Percentiles rank a stretch among this genome's conserved stretches.
Conservation (phyloP, 2,329 filamentous ascomycete genomes). For the Fusarium paranaense region DNA sequence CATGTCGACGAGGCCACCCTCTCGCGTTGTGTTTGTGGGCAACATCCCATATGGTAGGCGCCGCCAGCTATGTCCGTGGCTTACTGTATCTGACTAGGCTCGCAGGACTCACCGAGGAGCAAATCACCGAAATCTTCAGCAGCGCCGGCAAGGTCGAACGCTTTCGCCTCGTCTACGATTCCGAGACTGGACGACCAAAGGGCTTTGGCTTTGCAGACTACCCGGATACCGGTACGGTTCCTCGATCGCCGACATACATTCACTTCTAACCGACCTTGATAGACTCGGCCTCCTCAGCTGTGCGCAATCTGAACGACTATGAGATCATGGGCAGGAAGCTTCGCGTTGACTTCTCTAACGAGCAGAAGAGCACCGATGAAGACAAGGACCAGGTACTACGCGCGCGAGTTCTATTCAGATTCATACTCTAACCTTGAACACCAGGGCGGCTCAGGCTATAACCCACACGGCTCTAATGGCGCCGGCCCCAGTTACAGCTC, state of each 20-base stretch:
- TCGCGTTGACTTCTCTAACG: constrained; percentile 95
- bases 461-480: constrained; percentile 49
- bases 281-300: constrained; percentile 89
- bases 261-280: constrained; percentile 25
- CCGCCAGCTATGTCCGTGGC: neutral
- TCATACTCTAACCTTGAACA: neutral
- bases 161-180: constrained; percentile 94
- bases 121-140: constrained; percentile 93
- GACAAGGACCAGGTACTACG: constrained; percentile 41
- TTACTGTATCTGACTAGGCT: constrained; percentile 32
- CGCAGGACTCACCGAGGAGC: constrained; percentile 93
- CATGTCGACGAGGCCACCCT: constrained; percentile 81
- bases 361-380: constrained; percentile 80
- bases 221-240: constrained; percentile 79
- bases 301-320: constrained; percentile 94
- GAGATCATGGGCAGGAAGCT: constrained; percentile 96
- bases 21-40: constrained; percentile 85
- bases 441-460: constrained; percentile 39
- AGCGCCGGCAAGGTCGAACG: constrained; percentile 90
- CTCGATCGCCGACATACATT: neutral
- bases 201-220: constrained; percentile 98
- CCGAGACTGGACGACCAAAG: constrained; percentile 93
- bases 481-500: constrained; percentile 48
- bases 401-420: neutral
- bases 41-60: constrained; percentile 83